Percentiles rank a stretch among this genome's conserved stretches.
Evolutionary conservation across 495 filamentous ascomycete species (phyloP).

Genomic region (Penicillium maclennaniae): DNA sequence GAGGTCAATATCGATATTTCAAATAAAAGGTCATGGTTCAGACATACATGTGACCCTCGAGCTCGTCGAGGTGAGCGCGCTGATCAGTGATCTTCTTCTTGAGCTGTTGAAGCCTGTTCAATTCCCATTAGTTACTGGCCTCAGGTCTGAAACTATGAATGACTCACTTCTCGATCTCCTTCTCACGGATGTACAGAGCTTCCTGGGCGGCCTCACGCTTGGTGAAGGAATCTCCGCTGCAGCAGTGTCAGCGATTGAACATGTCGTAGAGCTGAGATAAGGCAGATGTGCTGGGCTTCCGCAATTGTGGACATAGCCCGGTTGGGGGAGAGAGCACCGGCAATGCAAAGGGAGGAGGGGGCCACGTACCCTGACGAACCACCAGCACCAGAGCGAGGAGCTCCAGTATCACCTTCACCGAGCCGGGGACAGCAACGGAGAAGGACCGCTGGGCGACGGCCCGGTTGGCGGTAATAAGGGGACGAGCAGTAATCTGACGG

Average conservation of each 20-base stretch:
- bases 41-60: slow-evolving; percentile 75
- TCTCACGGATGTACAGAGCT: slow-evolving; percentile 73
- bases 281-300: slow-evolving; percentile 1
- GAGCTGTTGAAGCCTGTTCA: slow-evolving; percentile 53
- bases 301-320: neutral
- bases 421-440: slow-evolving; percentile 59
- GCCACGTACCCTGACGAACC: slow-evolving; percentile 31
- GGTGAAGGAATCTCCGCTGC: slow-evolving; percentile 76
- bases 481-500: slow-evolving; percentile 59
- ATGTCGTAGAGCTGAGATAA: slow-evolving; percentile 3
- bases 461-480: slow-evolving; percentile 49
- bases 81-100: slow-evolving; percentile 76
- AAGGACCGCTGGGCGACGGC: slow-evolving; percentile 55
- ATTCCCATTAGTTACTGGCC: slow-evolving; percentile 1
- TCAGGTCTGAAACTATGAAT: neutral
- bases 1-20: slow-evolving; percentile 2
- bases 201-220: slow-evolving; percentile 86
- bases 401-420: slow-evolving; percentile 66
- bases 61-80: slow-evolving; percentile 74
- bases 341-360: neutral
- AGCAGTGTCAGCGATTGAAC: neutral
- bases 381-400: slow-evolving; percentile 45
- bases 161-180: slow-evolving; percentile 77
- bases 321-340: neutral
- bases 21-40: neutral